Evolutionary conservation across 1,284 basidiomycete species (phyloP).

Genomic region (Exsudoporus floridanus): DNA sequence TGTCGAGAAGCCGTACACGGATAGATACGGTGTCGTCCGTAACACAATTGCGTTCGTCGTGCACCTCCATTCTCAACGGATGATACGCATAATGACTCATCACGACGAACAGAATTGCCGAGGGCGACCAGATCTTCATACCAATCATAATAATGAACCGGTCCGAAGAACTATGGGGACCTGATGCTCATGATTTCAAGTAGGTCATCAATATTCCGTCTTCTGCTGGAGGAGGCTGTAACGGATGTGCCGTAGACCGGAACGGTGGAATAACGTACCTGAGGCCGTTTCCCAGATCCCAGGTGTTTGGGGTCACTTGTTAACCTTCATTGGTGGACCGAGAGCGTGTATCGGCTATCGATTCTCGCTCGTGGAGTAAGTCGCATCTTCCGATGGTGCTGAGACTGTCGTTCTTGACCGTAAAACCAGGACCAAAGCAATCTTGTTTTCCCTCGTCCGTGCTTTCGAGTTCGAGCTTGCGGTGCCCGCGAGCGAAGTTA

Average conservation of each 20-base stretch:
- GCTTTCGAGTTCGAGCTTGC: constrained; percentile 57
- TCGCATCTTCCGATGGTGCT: not conserved
- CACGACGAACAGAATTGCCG: constrained; percentile 30
- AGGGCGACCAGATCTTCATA: constrained; percentile 39
- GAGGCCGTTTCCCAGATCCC: constrained; percentile 48
- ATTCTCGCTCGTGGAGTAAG: constrained; percentile 65
- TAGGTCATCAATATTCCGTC: not conserved
- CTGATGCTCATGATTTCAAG: constrained; percentile 40
- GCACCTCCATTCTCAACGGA: too few relatives aligned
- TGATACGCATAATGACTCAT: not conserved
- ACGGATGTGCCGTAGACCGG: constrained; percentile 40
- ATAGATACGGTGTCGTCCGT: constrained; percentile 40
- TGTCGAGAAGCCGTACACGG: constrained; percentile 43
- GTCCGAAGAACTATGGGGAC: constrained; percentile 45
- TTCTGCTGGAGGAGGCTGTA: accelerated
- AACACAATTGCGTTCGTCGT: constrained; percentile 24
- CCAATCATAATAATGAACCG: constrained; percentile 44
- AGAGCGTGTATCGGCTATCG: constrained; percentile 69
- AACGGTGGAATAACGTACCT: constrained; percentile 55
- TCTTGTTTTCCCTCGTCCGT: constrained; percentile 56
- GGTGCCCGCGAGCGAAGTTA: constrained; percentile 44
- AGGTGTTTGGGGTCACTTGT: constrained; percentile 56
- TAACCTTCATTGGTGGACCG: constrained; percentile 62
- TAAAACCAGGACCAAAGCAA: constrained; percentile 50
- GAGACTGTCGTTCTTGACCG: not conserved